Percentiles rank a stretch among this genome's conserved stretches.
Conservation (phyloP, 495 filamentous ascomycete species). For the Aspergillus biplanus region DNA sequence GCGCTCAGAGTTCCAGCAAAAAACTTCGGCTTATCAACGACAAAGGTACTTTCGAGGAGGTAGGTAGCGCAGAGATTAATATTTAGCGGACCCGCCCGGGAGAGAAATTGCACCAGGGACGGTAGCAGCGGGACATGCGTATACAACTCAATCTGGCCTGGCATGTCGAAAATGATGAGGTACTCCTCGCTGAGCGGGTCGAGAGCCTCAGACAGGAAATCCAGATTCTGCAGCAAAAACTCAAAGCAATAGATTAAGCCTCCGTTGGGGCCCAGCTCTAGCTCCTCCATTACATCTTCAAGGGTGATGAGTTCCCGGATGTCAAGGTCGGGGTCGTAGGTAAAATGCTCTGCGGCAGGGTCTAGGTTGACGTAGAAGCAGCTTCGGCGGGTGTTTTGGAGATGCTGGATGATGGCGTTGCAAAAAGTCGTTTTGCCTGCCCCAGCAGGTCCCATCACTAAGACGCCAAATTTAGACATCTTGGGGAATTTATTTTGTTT, state of each 20-base stretch:
- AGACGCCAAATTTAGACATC: slow-evolving; percentile 94
- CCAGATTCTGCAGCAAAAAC: slow-evolving; percentile 88
- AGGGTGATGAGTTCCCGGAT: slow-evolving; percentile 96
- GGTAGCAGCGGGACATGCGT: slow-evolving; percentile 94
- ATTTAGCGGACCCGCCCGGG: slow-evolving; percentile 76
- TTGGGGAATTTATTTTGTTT: slow-evolving; percentile 10
- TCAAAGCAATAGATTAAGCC: slow-evolving; percentile 99
- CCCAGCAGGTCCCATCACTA: slow-evolving; percentile 92
- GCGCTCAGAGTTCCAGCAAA: slow-evolving; percentile 93
- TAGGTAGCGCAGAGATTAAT: slow-evolving; percentile 94
- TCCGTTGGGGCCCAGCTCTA: slow-evolving; percentile 90
- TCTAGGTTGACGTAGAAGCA: slow-evolving; percentile 98
- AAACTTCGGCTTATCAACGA: slow-evolving; percentile 94
- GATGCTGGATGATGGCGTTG: slow-evolving; percentile 87
- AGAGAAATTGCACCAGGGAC: slow-evolving; percentile 79
- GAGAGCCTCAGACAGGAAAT: slow-evolving; percentile 87
- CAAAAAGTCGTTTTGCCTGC: slow-evolving; percentile 96
- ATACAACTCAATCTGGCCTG: slow-evolving; percentile 98
- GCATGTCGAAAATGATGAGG: slow-evolving; percentile 97
- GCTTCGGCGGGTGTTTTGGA: slow-evolving; percentile 84
- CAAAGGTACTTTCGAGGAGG: slow-evolving; percentile 91
- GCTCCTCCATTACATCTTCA: slow-evolving; percentile 98
- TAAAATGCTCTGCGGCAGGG: slow-evolving; percentile 91
- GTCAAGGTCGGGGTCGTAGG: slow-evolving; percentile 90
- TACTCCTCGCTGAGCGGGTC: slow-evolving; percentile 92